phyloP scores from a whole-genome alignment of 306 rosid genomes.

The Prunus salicina region DNA sequence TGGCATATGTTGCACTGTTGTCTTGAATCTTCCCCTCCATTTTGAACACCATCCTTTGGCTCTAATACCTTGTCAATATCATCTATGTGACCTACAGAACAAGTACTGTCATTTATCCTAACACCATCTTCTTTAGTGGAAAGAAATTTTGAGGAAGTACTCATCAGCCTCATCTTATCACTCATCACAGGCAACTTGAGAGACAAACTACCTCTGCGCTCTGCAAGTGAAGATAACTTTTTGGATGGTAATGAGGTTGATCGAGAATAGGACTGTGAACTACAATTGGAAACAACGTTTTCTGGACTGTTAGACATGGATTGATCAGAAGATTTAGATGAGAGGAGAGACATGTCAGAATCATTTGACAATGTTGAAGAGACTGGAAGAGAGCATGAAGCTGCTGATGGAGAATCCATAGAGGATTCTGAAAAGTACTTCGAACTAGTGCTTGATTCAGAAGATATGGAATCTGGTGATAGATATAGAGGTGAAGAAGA shows the following conservation, averaged over 20 bases:
- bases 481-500: conserved; percentile 58
- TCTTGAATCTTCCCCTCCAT: conserved; percentile 35
- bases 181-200: conserved; percentile 64
- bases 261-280: conserved; percentile 43
- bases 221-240: conserved; percentile 76
- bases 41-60: conserved; percentile 29
- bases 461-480: conserved; percentile 80
- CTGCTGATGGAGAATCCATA: conserved; percentile 62
- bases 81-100: conserved; percentile 31
- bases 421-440: conserved; percentile 65
- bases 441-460: conserved; percentile 70
- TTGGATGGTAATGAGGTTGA: conserved; percentile 46
- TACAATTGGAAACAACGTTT: conserved; percentile 30
- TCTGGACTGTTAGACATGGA: conserved; percentile 42
- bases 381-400: conserved; percentile 37
- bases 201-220: conserved; percentile 82
- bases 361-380: conserved; percentile 54
- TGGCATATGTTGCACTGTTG: conserved; percentile 29
- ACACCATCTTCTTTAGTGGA: conserved; percentile 34
- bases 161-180: conserved; percentile 39
- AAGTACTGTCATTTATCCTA: conserved; percentile 26
- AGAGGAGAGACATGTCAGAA: conserved; percentile 49
- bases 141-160: conserved; percentile 36
- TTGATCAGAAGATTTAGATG: conserved; percentile 42
- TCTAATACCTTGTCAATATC: conserved; percentile 29